Evolutionary conservation across 2,329 filamentous ascomycete genomes (phyloP).

Genomic region (Penicillium psychrosexuale): DNA sequence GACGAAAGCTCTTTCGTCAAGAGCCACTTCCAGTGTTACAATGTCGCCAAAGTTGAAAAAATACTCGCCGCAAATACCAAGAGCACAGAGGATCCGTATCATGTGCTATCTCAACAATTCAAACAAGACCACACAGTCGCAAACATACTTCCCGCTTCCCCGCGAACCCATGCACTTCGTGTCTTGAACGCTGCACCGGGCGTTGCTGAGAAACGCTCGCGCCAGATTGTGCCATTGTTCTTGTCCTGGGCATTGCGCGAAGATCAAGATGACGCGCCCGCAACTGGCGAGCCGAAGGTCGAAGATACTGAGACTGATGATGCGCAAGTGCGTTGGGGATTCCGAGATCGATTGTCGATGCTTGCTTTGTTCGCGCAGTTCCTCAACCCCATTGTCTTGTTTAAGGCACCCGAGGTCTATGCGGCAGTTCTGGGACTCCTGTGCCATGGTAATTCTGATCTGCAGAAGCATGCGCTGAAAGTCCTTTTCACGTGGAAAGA

Average conservation of each 20-base stretch:
- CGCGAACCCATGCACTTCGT: constrained; percentile 74
- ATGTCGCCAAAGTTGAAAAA: constrained; percentile 60
- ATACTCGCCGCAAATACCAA: constrained; percentile 53
- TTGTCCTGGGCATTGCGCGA: constrained; percentile 70
- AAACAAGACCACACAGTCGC: constrained; percentile 55
- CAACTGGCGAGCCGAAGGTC: constrained; percentile 11
- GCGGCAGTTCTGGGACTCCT: constrained; percentile 70
- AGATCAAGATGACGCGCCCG: constrained; percentile 40
- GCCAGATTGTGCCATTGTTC: constrained; percentile 79
- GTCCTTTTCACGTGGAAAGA: constrained; percentile 88
- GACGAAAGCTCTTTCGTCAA: constrained; percentile 23
- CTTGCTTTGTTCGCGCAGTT: constrained; percentile 81
- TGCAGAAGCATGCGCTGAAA: constrained; percentile 81
- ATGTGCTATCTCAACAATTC: constrained; percentile 62
- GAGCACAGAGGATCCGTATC: constrained; percentile 52
- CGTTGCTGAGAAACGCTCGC: constrained; percentile 81
- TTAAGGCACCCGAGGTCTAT: constrained; percentile 72
- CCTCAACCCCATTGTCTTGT: constrained; percentile 79
- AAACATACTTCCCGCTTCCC: constrained; percentile 43
- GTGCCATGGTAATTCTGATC: constrained; percentile 82
- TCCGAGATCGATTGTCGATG: constrained; percentile 74
- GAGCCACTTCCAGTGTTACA: constrained; percentile 76
- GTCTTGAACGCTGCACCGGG: constrained; percentile 70
- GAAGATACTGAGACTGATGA: constrained; percentile 16
- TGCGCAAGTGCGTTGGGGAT: constrained; percentile 41